phyloP scores from a whole-genome alignment of 2,329 filamentous ascomycete genomes.

The Shiraia bambusicola region DNA sequence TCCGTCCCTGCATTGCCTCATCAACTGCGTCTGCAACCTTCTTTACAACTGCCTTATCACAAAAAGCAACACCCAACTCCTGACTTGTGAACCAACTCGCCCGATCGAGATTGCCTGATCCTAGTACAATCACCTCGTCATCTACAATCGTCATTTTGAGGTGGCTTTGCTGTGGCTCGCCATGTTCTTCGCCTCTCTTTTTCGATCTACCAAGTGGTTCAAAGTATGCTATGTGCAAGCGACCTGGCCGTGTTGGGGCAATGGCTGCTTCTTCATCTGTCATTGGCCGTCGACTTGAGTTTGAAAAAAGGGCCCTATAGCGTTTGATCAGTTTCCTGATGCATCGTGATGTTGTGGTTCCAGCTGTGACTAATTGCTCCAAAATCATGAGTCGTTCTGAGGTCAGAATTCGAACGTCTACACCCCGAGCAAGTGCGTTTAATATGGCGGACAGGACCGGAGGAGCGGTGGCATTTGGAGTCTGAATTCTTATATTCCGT shows the following conservation, averaged over 20 bases:
- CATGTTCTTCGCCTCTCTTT: slow-evolving; percentile 24
- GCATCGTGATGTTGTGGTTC: slow-evolving; percentile 69
- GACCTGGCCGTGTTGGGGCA: slow-evolving; percentile 42
- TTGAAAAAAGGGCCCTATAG: slow-evolving; percentile 47
- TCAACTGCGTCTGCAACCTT: slow-evolving; percentile 30
- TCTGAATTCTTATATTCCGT: slow-evolving; percentile 66
- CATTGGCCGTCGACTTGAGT: slow-evolving; percentile 5
- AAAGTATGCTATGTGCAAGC: slow-evolving; percentile 63
- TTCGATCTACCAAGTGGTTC: slow-evolving; percentile 34
- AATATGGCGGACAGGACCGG: slow-evolving; percentile 64
- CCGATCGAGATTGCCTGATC: slow-evolving; percentile 81
- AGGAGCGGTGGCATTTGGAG: slow-evolving; percentile 73
- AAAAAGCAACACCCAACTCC: slow-evolving; percentile 69
- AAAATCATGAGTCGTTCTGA: slow-evolving; percentile 71
- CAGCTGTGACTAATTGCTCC: slow-evolving; percentile 79
- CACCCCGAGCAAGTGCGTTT: slow-evolving; percentile 63
- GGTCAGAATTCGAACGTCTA: slow-evolving; percentile 68
- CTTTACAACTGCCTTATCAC: slow-evolving; percentile 45
- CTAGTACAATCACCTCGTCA: slow-evolving; percentile 65
- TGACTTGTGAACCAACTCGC: slow-evolving; percentile 87
- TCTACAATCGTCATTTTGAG: slow-evolving; percentile 78
- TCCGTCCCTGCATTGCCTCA: slow-evolving; percentile 26
- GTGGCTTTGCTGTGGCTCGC: slow-evolving; percentile 71
- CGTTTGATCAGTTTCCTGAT: slow-evolving; percentile 60
- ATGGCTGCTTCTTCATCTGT: slow-evolving; percentile 37